Percentiles rank a stretch among this genome's conserved stretches.
These are phyloP conservation scores for Pueraria montana DNA, from an alignment of 306 rosid species.

Conservation along the genomic window DNA sequence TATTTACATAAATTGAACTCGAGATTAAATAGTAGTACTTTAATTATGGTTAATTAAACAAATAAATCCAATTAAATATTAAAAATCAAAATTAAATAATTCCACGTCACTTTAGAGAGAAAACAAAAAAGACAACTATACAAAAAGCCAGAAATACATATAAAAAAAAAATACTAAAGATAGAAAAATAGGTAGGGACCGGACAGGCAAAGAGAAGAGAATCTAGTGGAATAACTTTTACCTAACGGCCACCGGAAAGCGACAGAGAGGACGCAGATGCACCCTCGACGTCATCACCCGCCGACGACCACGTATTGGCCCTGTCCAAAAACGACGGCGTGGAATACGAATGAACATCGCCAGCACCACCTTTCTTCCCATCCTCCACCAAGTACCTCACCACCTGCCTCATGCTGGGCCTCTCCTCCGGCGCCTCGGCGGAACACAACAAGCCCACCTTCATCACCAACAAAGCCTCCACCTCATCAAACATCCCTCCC, in stretches of 20 bases:
- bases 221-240: too few species aligned
- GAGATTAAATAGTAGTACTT: too few species aligned
- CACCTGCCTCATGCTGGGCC: slow-evolving; percentile 62
- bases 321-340: slow-evolving; percentile 45
- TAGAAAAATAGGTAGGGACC: background rate
- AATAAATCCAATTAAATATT: background rate
- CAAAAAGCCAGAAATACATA: background rate
- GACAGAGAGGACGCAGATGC: slow-evolving; percentile 45
- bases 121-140: background rate
- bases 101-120: background rate
- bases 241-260: slow-evolving; percentile 41
- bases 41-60: background rate
- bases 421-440: slow-evolving; percentile 44
- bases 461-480: slow-evolving; percentile 59
- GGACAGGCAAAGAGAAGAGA: background rate
- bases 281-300: slow-evolving; percentile 54
- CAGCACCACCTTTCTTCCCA: background rate
- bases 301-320: slow-evolving; percentile 47
- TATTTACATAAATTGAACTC: too few species aligned
- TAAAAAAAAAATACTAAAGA: background rate
- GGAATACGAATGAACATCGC: slow-evolving; percentile 47
- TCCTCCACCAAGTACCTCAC: slow-evolving; percentile 53
- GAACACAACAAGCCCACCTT: slow-evolving; percentile 70
- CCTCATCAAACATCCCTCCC: slow-evolving; percentile 54
- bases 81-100: background rate